Conservation (phyloP, 805 yeast species). For the Yarrowia keelungensis region DNA sequence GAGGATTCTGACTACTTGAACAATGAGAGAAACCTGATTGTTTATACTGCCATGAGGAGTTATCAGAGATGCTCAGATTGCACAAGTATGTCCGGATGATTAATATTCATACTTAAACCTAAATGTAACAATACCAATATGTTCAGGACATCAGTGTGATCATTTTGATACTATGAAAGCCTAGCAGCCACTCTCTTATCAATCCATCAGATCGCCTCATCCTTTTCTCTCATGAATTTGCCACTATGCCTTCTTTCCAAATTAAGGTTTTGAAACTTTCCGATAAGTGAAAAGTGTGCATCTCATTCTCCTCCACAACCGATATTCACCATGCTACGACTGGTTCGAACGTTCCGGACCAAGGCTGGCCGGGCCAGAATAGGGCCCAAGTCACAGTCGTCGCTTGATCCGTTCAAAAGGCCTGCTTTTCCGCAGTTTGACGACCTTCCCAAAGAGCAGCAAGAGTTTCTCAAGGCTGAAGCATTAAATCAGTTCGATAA, state of each 20-base stretch:
- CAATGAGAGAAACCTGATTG: too few relatives aligned
- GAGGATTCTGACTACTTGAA: too few relatives aligned
- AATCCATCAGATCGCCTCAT: too few relatives aligned
- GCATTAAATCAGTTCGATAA: conserved; percentile 11
- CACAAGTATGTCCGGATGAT: too few relatives aligned
- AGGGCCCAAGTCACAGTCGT: conserved; percentile 2
- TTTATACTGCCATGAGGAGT: too few relatives aligned
- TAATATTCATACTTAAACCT: too few relatives aligned
- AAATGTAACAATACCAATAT: too few relatives aligned
- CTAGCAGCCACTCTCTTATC: too few relatives aligned
- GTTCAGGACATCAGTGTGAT: background rate
- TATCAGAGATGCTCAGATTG: too few relatives aligned
- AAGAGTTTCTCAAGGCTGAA: background rate
- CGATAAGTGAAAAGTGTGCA: conserved; percentile 32
- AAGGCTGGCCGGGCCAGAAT: conserved; percentile 17
- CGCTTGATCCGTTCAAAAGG: conserved; percentile 31
- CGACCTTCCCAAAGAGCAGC: conserved; percentile 15
- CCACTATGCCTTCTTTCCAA: background rate
- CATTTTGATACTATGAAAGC: background rate
- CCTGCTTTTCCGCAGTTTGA: conserved; percentile 5
- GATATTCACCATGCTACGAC: conserved; percentile 15
- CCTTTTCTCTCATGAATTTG: background rate
- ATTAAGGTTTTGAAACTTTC: conserved; percentile 9
- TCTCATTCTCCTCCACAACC: background rate
- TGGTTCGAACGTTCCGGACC: conserved; percentile 13